These are phyloP conservation scores for Eutrema heterophyllum DNA, from an alignment of 345 rosid genomes.

Conservation along the genomic window DNA sequence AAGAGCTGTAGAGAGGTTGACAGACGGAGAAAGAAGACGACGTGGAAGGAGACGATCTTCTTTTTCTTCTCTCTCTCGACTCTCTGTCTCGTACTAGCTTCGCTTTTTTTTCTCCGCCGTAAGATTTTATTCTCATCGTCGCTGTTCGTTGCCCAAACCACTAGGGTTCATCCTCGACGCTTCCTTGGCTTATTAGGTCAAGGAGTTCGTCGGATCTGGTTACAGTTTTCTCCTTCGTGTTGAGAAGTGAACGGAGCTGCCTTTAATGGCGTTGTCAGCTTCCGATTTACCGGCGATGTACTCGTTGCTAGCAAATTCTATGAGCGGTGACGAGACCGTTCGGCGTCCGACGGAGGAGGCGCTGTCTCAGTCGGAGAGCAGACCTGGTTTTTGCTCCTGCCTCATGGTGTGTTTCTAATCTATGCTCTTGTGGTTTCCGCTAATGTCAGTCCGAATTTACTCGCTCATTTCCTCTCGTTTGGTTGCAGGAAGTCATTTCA, in stretches of 20 bases:
- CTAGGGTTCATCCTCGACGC: slow-evolving; percentile 20
- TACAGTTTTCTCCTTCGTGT: not conserved
- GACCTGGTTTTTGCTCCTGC: slow-evolving; percentile 95
- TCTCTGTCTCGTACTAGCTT: not conserved
- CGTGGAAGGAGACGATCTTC: slow-evolving; percentile 10
- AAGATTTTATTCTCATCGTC: slow-evolving; percentile 11
- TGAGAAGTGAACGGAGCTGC: not conserved
- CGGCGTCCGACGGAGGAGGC: slow-evolving; percentile 91
- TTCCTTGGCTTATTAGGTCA: slow-evolving; percentile 11
- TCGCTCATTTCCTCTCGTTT: slow-evolving; percentile 15
- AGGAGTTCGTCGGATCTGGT: slow-evolving; percentile 31
- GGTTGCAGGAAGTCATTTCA: slow-evolving; percentile 83
- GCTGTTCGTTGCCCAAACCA: not conserved
- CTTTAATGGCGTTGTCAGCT: slow-evolving; percentile 79
- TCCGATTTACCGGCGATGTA: slow-evolving; percentile 82
- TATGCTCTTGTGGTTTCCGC: slow-evolving; percentile 29
- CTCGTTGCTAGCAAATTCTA: slow-evolving; percentile 71
- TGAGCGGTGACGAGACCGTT: slow-evolving; percentile 77
- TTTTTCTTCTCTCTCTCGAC: not conserved
- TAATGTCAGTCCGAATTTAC: slow-evolving; percentile 10
- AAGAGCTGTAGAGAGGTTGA: slow-evolving; percentile 1
- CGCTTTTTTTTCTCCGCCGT: slow-evolving; percentile 13
- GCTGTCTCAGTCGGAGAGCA: slow-evolving; percentile 75
- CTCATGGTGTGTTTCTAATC: slow-evolving; percentile 63
- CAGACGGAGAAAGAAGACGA: slow-evolving; percentile 13